Evolutionary conservation across 106 monocot genomes (phyloP), one percentile per base, ranked within the genome.

Genomic region (Amphibolis antarctica): DNA sequence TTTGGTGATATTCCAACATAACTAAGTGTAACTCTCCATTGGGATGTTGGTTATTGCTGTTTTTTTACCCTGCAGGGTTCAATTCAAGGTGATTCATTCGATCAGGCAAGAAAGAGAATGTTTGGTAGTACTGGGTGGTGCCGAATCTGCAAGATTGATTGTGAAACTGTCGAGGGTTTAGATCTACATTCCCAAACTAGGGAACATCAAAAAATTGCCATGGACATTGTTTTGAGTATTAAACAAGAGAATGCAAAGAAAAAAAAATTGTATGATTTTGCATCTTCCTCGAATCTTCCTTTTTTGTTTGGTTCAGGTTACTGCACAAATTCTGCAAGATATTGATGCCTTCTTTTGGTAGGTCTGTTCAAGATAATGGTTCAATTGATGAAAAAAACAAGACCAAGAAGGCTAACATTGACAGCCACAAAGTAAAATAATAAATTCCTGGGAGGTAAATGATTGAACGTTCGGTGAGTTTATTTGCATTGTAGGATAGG

Each of bases 201-300:
- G 76, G 96, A 98, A 27, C 96, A 98, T 69, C 89, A 98, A 64
- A 84, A 84, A 46, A 80, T 64, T 76, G 74, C 86, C 4, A 90
- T 98, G 96, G 96, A 98, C 53, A 78, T 98, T 61, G 82, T 98
- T 51, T 50, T 86, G 22, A 77, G 55, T 63, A 98, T 98, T 45
- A 90, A 98, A 67, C 68, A 78, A 55, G 77, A 85, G 3, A 74
- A 66, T 79, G 72, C 71, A 57, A 87, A 85, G 76, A 87, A 81
- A 65, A 66, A 71, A 30, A 96, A 81, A 53, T 14, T 69, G 75
- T 83, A 42, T 65, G 69, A 24, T 56, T 67, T 44, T 69, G 4
- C 4, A 28, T 26, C 26, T 57, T 27, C 15, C 28, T 26, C 9
- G 9, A 14, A 12, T 26, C 57, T 13, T 57, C 12, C 17, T 21